Percentiles rank a stretch among this genome's conserved stretches.
Evolutionary conservation across 2,329 filamentous ascomycete species (phyloP).

Genomic region (Aureobasidium sp.): DNA sequence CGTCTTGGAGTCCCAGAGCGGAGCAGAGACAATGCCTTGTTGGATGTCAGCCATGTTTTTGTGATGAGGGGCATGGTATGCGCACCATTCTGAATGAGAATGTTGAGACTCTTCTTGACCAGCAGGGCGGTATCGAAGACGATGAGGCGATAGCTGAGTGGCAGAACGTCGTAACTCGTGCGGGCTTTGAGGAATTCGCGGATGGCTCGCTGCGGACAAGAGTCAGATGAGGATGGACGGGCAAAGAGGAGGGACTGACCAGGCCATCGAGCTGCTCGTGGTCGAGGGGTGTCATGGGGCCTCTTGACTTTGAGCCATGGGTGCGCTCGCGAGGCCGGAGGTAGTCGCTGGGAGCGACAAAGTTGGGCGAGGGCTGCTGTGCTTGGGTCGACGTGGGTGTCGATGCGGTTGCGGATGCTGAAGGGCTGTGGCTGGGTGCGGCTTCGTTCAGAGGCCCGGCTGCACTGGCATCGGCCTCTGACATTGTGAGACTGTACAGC

Average conservation of each 20-base stretch:
- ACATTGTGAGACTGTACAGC: conserved; percentile 1
- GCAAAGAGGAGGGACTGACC: conserved; percentile 47
- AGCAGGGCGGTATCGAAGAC: conserved; percentile 90
- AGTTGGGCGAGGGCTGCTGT: conserved; percentile 22
- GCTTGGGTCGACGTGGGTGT: background rate
- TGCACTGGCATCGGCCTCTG: conserved; percentile 12
- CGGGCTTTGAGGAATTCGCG: conserved; percentile 93
- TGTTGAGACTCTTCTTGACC: conserved; percentile 94
- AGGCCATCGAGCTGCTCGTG: conserved; percentile 72
- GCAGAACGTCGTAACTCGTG: conserved; percentile 95
- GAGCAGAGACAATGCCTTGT: conserved; percentile 90
- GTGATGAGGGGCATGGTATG: conserved; percentile 4
- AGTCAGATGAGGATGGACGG: conserved; percentile 15
- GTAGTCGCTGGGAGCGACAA: conserved; percentile 34
- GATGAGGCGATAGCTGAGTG: conserved; percentile 90
- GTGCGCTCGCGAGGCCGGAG: conserved; percentile 24
- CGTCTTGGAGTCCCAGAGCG: conserved; percentile 89
- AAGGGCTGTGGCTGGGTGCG: background rate
- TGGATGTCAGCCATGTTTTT: conserved; percentile 13
- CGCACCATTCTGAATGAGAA: conserved; percentile 88
- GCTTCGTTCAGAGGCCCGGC: conserved; percentile 11
- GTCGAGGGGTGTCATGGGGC: conserved; percentile 55
- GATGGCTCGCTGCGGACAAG: conserved; percentile 64
- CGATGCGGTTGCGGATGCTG: background rate
- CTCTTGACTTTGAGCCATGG: conserved; percentile 20